Conservation (phyloP, 2,329 filamentous ascomycete genomes). For the Macroventuria anomochaeta region DNA sequence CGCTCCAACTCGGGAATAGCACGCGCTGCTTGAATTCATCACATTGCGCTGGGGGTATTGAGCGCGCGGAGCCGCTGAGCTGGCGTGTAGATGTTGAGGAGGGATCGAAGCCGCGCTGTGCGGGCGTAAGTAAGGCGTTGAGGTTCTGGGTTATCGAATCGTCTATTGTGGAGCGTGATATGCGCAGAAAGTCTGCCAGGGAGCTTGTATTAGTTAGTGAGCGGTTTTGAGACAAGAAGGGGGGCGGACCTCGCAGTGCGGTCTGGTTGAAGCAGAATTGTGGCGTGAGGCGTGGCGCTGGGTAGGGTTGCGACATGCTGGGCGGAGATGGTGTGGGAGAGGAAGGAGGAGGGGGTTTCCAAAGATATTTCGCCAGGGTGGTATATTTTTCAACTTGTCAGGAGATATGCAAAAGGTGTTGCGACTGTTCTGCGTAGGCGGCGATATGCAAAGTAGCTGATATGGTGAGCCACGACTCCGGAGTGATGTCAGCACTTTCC, state of each 20-base stretch:
- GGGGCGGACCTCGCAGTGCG: constrained; percentile 53
- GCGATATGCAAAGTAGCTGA: not conserved
- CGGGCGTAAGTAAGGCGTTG: constrained; percentile 83
- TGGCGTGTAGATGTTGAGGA: constrained; percentile 72
- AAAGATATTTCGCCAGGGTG: constrained; percentile 42
- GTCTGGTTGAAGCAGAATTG: constrained; percentile 61
- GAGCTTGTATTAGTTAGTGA: constrained; percentile 46
- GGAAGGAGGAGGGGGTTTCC: constrained; percentile 32
- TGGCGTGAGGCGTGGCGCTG: constrained; percentile 53
- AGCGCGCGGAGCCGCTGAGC: constrained; percentile 56
- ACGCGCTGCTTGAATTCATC: constrained; percentile 75
- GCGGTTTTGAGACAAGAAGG: constrained; percentile 10
- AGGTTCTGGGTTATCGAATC: constrained; percentile 93
- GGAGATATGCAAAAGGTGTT: not conserved
- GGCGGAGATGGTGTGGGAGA: constrained; percentile 16
- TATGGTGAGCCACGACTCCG: constrained; percentile 8
- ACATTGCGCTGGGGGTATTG: constrained; percentile 70
- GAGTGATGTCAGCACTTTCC: constrained; percentile 44
- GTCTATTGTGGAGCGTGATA: constrained; percentile 84
- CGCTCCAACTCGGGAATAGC: constrained; percentile 88
- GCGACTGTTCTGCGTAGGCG: not conserved
- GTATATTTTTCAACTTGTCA: not conserved
- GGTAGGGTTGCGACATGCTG: constrained; percentile 52
- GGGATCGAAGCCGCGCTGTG: constrained; percentile 76
- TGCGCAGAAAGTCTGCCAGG: constrained; percentile 80